phyloP scores from a whole-genome alignment of 495 filamentous ascomycete species.

The Neurospora intermedia region DNA sequence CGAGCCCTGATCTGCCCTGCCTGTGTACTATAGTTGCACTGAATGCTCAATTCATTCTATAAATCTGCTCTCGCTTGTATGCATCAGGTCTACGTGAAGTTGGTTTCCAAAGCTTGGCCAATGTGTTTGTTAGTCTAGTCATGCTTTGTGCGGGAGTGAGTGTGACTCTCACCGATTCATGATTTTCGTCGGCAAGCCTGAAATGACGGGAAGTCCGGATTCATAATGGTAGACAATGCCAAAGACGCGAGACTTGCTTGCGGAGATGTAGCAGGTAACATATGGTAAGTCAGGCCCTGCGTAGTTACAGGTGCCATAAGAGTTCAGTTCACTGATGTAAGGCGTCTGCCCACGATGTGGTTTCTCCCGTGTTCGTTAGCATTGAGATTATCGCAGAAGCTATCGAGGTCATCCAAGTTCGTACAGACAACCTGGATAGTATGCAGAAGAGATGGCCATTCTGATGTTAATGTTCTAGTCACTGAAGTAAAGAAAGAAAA shows the following conservation, averaged over 20 bases:
- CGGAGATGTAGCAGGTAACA: background rate
- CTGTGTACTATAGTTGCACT: conserved; percentile 7
- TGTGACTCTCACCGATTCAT: background rate
- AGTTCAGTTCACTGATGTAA: background rate
- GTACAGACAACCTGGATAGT: background rate
- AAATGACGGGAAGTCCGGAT: background rate
- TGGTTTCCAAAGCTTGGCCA: background rate
- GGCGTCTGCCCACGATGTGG: background rate
- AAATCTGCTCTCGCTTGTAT: background rate
- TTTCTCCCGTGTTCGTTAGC: background rate
- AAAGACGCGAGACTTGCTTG: background rate
- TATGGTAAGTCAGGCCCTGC: background rate
- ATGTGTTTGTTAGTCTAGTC: background rate
- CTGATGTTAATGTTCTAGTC: background rate
- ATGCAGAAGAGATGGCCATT: background rate
- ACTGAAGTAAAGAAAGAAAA: background rate
- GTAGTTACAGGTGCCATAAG: background rate
- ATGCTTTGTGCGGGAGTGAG: background rate
- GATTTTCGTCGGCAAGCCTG: background rate
- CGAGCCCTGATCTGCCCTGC: background rate
- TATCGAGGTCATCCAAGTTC: background rate
- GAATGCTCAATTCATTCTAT: conserved; percentile 23
- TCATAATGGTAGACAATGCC: background rate
- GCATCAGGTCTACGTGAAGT: background rate
- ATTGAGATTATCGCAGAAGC: background rate